Conservation (phyloP, 768 basidiomycete genomes). For the Rhodotorula babjevae region DNA sequence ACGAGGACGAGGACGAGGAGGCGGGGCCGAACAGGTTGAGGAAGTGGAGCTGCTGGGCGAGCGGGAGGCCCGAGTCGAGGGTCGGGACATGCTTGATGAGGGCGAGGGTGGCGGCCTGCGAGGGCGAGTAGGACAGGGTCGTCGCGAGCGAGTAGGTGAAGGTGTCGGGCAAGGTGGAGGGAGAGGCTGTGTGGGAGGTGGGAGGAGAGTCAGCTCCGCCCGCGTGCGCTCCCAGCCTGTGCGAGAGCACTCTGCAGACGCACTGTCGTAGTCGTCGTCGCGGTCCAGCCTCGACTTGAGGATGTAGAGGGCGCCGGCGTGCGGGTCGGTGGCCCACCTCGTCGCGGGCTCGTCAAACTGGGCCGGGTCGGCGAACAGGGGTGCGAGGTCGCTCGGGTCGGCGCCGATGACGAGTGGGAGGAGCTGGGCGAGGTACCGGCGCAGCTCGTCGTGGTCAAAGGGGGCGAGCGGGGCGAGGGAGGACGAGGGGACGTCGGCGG, state of each 20-base stretch:
- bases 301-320: slow-evolving; percentile 72
- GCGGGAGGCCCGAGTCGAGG: slow-evolving; percentile 71
- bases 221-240: neutral
- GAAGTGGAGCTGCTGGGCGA: slow-evolving; percentile 82
- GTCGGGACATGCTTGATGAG: slow-evolving; percentile 82
- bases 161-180: slow-evolving; percentile 6
- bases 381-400: slow-evolving; percentile 58
- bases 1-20: slow-evolving; percentile 56
- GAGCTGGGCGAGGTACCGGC: slow-evolving; percentile 63
- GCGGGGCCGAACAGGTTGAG: slow-evolving; percentile 66
- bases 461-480: neutral
- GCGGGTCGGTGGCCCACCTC: slow-evolving; percentile 65
- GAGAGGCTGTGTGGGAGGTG: neutral
- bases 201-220: neutral
- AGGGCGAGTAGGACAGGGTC: slow-evolving; percentile 71
- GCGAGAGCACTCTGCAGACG: neutral
- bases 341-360: slow-evolving; percentile 70
- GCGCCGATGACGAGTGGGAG: slow-evolving; percentile 81
- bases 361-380: slow-evolving; percentile 56
- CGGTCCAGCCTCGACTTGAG: slow-evolving; percentile 70
- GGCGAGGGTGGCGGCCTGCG: slow-evolving; percentile 78
- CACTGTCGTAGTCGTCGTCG: slow-evolving; percentile 50
- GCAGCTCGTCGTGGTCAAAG: slow-evolving; percentile 63
- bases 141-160: slow-evolving; percentile 49
- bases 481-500: neutral